Conservation (phyloP, 768 basidiomycete genomes). For the Ramaria rubella region DNA sequence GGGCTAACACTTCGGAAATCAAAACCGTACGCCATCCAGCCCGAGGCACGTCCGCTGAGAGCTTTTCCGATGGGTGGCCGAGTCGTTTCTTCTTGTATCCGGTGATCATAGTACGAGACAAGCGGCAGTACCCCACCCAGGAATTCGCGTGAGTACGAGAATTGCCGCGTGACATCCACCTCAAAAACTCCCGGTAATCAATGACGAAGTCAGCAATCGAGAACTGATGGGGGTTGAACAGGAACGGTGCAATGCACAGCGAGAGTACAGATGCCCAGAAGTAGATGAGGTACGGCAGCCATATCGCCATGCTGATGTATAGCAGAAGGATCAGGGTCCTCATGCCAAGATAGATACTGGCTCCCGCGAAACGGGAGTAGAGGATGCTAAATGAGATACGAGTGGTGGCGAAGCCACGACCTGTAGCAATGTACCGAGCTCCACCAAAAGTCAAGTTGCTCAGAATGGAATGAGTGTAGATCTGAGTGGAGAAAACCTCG, state of each 20-base stretch:
- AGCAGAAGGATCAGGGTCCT: constrained; percentile 85
- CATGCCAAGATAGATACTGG: constrained; percentile 99
- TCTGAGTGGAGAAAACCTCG: constrained; percentile 98
- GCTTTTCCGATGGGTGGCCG: constrained; percentile 94
- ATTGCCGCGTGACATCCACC: constrained; percentile 99
- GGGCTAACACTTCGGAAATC: constrained; percentile 76
- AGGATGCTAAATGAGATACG: constrained; percentile 94
- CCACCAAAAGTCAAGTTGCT: constrained; percentile 98
- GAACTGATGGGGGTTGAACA: constrained; percentile 99
- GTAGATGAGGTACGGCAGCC: constrained; percentile 93
- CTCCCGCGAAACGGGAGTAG: constrained; percentile 97
- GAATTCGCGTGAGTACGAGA: constrained; percentile 94
- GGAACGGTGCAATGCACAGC: constrained; percentile 92
- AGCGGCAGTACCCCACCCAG: constrained; percentile 99
- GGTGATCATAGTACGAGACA: constrained; percentile 95
- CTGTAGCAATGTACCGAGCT: constrained; percentile 97
- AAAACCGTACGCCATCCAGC: constrained; percentile 83
- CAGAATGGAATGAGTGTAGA: constrained; percentile 94
- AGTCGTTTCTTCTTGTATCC: constrained; percentile 99
- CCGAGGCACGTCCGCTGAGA: constrained; percentile 90
- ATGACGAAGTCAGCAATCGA: constrained; percentile 95
- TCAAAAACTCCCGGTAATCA: constrained; percentile 95
- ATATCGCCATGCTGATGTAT: constrained; percentile 86
- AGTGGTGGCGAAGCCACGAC: constrained; percentile 97
- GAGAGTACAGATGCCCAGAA: constrained; percentile 98